Evolutionary conservation across 1,284 basidiomycete species (phyloP).

Genomic region (Melampsora americana): DNA sequence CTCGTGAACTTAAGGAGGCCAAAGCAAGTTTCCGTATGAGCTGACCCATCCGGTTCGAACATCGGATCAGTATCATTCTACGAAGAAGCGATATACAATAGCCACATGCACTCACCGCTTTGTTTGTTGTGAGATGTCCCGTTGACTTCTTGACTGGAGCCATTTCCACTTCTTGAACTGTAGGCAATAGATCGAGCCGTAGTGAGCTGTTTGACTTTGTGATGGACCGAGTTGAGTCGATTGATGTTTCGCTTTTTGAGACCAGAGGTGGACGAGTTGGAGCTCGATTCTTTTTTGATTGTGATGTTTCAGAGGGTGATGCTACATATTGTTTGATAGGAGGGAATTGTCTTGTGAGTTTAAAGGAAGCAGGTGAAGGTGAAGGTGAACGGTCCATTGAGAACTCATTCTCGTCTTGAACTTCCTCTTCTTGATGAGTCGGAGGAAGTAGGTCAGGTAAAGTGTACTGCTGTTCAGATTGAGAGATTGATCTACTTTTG

Average conservation of each 20-base stretch:
- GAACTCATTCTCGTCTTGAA: constrained; percentile 17
- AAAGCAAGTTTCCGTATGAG: constrained; percentile 35
- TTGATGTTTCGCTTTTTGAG: neutral
- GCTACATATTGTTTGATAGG: neutral
- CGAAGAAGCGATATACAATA: neutral
- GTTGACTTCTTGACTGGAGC: neutral
- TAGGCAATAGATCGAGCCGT: neutral
- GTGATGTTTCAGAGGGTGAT: neutral
- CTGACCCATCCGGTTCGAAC: constrained; percentile 7
- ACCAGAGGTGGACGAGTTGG: neutral
- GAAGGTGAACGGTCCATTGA: constrained; percentile 26
- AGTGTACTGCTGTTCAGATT: neutral
- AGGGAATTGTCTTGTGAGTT: neutral
- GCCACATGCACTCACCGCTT: neutral
- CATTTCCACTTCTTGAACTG: constrained; percentile 1
- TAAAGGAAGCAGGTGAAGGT: constrained; percentile 31
- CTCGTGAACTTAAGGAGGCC: constrained; percentile 18
- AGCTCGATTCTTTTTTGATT: neutral
- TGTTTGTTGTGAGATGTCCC: neutral
- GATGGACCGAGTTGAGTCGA: neutral
- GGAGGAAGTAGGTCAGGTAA: constrained; percentile 8
- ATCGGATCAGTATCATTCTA: constrained; percentile 20
- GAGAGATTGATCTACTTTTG: neutral
- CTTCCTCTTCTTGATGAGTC: neutral
- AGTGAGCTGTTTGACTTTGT: neutral